Percentiles rank a stretch among this genome's conserved stretches.
Evolutionary conservation across 305 asterid species (phyloP).

Genomic region (Galium porrigens): DNA sequence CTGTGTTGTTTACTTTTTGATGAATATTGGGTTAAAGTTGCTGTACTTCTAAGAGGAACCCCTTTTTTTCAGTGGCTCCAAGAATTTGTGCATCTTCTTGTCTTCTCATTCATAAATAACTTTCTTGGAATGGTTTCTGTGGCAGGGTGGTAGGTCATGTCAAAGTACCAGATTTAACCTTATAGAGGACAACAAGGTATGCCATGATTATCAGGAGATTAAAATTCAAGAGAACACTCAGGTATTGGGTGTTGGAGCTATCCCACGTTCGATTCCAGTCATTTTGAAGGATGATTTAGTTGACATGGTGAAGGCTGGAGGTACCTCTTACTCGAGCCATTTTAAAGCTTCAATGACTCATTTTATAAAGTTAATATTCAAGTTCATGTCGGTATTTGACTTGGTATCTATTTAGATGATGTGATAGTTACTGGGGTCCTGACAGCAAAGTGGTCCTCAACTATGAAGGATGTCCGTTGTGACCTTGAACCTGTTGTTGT

Average conservation of each 20-base stretch:
- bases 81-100: slow-evolving; percentile 5
- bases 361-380: not conserved
- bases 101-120: not conserved
- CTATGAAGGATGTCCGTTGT: slow-evolving; percentile 71
- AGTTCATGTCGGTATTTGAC: not conserved
- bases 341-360: not conserved
- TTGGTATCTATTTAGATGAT: slow-evolving; percentile 45
- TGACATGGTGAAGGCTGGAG: slow-evolving; percentile 94
- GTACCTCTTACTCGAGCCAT: slow-evolving; percentile 24
- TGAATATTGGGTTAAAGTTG: not conserved
- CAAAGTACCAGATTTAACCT: slow-evolving; percentile 71
- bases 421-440: slow-evolving; percentile 80
- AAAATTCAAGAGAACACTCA: slow-evolving; percentile 93
- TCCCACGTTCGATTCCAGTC: slow-evolving; percentile 86
- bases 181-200: slow-evolving; percentile 58
- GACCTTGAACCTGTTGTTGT: slow-evolving; percentile 88
- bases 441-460: slow-evolving; percentile 83
- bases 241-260: slow-evolving; percentile 88
- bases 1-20: not conserved
- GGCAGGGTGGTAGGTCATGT: slow-evolving; percentile 32
- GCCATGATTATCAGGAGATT: slow-evolving; percentile 94
- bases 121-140: not conserved
- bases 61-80: not conserved
- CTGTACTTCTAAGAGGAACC: not conserved
- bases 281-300: slow-evolving; percentile 91